A percentile compares a stretch with the other conserved stretches of the same genome.
These are phyloP conservation scores for Cephalotrichum gorgonifer DNA, from an alignment of 2,329 filamentous ascomycete genomes.

Conservation along the genomic window DNA sequence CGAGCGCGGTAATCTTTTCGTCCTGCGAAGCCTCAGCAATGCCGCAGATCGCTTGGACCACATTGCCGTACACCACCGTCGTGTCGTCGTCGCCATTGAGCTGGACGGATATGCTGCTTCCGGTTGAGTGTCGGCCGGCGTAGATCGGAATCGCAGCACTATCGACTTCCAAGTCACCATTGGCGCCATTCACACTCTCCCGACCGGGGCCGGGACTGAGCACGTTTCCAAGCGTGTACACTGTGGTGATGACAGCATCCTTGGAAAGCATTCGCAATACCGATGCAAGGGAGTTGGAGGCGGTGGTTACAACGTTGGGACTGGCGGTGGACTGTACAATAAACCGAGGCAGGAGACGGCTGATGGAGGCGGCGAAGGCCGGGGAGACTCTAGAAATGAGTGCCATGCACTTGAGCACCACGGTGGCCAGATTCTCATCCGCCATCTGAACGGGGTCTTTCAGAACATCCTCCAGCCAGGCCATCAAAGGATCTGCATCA, in stretches of 20 bases:
- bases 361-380: slow-evolving; percentile 62
- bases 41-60: slow-evolving; percentile 92
- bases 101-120: slow-evolving; percentile 71
- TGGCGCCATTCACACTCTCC: slow-evolving; percentile 40
- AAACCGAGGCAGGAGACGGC: slow-evolving; percentile 71
- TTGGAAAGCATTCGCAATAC: slow-evolving; percentile 76
- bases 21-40: slow-evolving; percentile 75
- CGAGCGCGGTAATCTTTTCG: slow-evolving; percentile 84
- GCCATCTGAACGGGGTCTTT: slow-evolving; percentile 73
- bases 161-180: slow-evolving; percentile 11
- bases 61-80: slow-evolving; percentile 66
- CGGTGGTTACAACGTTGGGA: slow-evolving; percentile 59
- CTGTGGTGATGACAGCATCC: slow-evolving; percentile 85
- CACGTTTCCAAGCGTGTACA: slow-evolving; percentile 95
- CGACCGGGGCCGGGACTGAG: slow-evolving; percentile 62
- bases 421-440: slow-evolving; percentile 64
- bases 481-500: slow-evolving; percentile 67
- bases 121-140: slow-evolving; percentile 46
- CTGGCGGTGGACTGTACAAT: slow-evolving; percentile 75
- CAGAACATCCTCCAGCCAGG: slow-evolving; percentile 78
- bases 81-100: slow-evolving; percentile 70
- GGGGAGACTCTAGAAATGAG: slow-evolving; percentile 69
- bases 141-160: slow-evolving; percentile 31
- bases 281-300: slow-evolving; percentile 75
- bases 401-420: slow-evolving; percentile 72